Conservation (phyloP, 2,329 filamentous ascomycete genomes). For the Rhinocladiella similis region DNA sequence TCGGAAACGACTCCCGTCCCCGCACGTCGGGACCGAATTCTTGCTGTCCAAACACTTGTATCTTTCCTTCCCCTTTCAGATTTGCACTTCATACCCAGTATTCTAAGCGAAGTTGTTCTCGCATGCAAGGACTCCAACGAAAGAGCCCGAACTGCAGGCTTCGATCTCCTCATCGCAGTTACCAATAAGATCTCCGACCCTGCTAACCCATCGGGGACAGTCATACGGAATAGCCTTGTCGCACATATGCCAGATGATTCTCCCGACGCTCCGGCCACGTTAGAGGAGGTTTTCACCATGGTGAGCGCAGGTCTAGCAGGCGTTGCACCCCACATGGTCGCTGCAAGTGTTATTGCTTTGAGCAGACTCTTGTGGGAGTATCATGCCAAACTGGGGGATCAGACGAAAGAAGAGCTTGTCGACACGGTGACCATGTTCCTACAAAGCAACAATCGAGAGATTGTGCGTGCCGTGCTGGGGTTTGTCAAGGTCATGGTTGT, state of each 20-base stretch:
- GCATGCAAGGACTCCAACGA: conserved; percentile 98
- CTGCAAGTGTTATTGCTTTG: conserved; percentile 91
- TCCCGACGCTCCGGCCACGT: conserved; percentile 71
- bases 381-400: conserved; percentile 65
- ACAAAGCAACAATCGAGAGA: conserved; percentile 93
- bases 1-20: conserved; percentile 84
- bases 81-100: conserved; percentile 88
- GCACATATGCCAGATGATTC: conserved; percentile 82
- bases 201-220: conserved; percentile 56
- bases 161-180: conserved; percentile 86
- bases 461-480: conserved; percentile 89
- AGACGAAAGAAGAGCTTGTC: conserved; percentile 78
- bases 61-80: conserved; percentile 74
- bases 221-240: conserved; percentile 86
- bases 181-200: conserved; percentile 77
- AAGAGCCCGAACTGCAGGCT: conserved; percentile 83
- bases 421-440: conserved; percentile 96
- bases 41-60: conserved; percentile 78
- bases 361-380: conserved; percentile 94
- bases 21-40: conserved; percentile 79
- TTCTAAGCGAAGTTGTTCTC: conserved; percentile 92
- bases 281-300: conserved; percentile 98
- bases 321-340: conserved; percentile 94
- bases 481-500: conserved; percentile 97
- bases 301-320: conserved; percentile 92